A percentile compares a stretch with the other conserved stretches of the same genome.
These are phyloP conservation scores for Vaccinium darrowii DNA, from an alignment of 148 eudicot genomes.

Conservation along the genomic window DNA sequence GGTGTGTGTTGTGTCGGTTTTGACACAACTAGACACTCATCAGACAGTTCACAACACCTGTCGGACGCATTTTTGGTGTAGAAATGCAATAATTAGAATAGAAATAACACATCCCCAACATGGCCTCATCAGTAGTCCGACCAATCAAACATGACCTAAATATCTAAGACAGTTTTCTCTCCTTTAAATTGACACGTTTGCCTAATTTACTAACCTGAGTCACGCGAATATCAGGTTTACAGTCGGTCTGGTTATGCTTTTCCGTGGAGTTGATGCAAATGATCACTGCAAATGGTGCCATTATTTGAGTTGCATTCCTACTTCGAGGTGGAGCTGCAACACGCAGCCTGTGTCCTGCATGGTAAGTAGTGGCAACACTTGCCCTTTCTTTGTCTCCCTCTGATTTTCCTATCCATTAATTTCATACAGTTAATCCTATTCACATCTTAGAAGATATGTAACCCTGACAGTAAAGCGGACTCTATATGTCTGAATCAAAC, in stretches of 20 bases:
- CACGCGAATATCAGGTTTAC: slow-evolving; percentile 45
- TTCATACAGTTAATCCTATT: not conserved
- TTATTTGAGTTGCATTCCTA: slow-evolving; percentile 77
- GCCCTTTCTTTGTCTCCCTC: not conserved
- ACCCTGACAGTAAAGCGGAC: not conserved
- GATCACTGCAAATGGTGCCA: slow-evolving; percentile 92
- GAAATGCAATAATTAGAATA: not conserved
- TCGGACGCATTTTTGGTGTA: not conserved
- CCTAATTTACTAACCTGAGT: not conserved
- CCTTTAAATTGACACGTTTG: not conserved
- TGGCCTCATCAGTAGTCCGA: not conserved
- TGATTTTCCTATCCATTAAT: not conserved
- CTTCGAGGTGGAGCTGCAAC: slow-evolving; percentile 73
- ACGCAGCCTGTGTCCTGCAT: slow-evolving; percentile 54
- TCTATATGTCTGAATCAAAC: not conserved
- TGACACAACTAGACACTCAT: not conserved
- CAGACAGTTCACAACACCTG: not conserved
- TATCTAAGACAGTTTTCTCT: not conserved
- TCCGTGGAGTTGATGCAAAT: slow-evolving; percentile 66
- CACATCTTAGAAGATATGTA: not conserved
- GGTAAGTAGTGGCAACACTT: slow-evolving; percentile 35
- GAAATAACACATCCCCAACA: not conserved
- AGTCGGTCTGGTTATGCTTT: slow-evolving; percentile 54
- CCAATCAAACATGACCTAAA: not conserved
- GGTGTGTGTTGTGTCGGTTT: not conserved